phyloP scores from a whole-genome alignment of 2,329 filamentous ascomycete species.

The Gaeumannomyces sp. region DNA sequence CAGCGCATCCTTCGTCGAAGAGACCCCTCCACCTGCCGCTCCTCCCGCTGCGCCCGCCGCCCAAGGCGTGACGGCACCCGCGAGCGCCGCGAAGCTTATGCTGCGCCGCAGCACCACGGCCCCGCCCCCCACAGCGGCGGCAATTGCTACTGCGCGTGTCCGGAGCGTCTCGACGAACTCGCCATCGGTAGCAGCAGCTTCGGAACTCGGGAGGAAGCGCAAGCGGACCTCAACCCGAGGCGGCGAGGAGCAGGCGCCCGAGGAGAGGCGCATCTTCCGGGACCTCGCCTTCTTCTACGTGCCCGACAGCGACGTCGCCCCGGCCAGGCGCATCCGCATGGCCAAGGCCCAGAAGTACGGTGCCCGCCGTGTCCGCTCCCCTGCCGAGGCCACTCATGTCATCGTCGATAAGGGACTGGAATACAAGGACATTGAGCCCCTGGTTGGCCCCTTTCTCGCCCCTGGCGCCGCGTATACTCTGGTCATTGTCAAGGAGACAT shows the following conservation, averaged over 20 bases:
- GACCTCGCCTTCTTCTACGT: constrained; percentile 68
- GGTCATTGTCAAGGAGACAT: constrained; percentile 60
- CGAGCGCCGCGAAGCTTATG: constrained; percentile 13
- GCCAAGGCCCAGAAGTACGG: constrained; percentile 69
- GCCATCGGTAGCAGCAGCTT: constrained; percentile 15
- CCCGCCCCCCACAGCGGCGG: constrained; percentile 19
- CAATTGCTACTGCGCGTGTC: background rate
- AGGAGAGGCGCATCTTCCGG: constrained; percentile 52
- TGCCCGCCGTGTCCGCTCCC: constrained; percentile 60
- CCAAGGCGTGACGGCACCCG: constrained; percentile 17
- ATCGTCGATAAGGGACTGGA: constrained; percentile 66
- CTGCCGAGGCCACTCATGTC: constrained; percentile 64
- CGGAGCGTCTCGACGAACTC: background rate
- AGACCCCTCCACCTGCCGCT: constrained; percentile 20
- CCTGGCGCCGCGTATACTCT: constrained; percentile 18
- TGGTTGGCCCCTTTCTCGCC: constrained; percentile 36
- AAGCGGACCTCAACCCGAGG: constrained; percentile 28
- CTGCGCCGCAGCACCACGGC: constrained; percentile 25
- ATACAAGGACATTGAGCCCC: constrained; percentile 56
- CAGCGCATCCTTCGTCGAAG: constrained; percentile 22
- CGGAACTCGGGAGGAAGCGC: constrained; percentile 31
- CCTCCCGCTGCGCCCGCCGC: background rate
- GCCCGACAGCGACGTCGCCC: constrained; percentile 69
- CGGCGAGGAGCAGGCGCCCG: constrained; percentile 36
- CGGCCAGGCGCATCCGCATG: constrained; percentile 63